A percentile compares a stretch with the other conserved stretches of the same genome.
Conservation (phyloP, 306 rosid genomes). For the Styphnolobium japonicum region DNA sequence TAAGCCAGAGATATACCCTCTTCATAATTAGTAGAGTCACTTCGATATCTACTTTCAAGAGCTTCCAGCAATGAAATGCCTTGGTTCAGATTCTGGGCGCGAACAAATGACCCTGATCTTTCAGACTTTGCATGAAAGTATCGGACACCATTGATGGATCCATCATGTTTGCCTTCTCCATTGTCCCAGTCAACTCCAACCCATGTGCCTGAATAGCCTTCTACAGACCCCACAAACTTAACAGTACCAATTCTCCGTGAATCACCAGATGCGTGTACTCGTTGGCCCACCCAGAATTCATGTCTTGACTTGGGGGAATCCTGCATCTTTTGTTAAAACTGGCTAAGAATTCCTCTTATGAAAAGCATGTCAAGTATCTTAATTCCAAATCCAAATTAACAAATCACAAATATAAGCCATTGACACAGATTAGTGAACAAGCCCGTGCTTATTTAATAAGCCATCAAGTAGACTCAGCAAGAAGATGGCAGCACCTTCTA, state of each 20-base stretch:
- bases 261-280: constrained; percentile 65
- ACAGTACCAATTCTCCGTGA: constrained; percentile 72
- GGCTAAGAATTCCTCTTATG: constrained; percentile 9
- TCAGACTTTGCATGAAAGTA: constrained; percentile 70
- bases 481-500: not conserved
- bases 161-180: constrained; percentile 79
- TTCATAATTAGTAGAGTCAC: constrained; percentile 76
- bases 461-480: not conserved
- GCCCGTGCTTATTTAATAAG: not conserved
- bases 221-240: constrained; percentile 65
- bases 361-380: not conserved
- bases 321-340: constrained; percentile 51
- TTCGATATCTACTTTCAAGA: constrained; percentile 64
- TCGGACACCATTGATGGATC: constrained; percentile 67
- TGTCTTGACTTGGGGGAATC: constrained; percentile 20
- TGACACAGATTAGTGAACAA: not conserved
- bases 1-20: constrained; percentile 53
- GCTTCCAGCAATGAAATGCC: constrained; percentile 79
- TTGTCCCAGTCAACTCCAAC: constrained; percentile 94
- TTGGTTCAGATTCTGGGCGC: constrained; percentile 55
- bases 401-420: not conserved
- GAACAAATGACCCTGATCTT: constrained; percentile 72
- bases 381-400: not conserved
- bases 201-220: constrained; percentile 75
- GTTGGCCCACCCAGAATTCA: constrained; percentile 59